A percentile compares a stretch with the other conserved stretches of the same genome.
Evolutionary conservation across 2,329 filamentous ascomycete genomes (phyloP).

Genomic region (Neonectria punicea): DNA sequence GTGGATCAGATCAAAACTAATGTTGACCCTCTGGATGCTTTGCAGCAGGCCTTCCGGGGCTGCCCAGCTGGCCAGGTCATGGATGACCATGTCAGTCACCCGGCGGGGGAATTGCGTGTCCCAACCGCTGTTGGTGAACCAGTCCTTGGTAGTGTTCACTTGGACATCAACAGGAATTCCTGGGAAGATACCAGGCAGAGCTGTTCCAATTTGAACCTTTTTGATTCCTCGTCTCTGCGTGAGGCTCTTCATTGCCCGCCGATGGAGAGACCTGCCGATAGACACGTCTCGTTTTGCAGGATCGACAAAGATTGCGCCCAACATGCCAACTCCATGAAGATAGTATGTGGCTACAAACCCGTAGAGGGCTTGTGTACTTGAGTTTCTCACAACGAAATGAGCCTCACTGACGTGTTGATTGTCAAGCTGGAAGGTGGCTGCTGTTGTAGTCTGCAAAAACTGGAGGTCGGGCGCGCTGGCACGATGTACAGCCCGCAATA

Average conservation of each 20-base stretch:
- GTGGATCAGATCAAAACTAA: conserved; percentile 86
- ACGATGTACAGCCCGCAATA: conserved; percentile 77
- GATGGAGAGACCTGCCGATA: conserved; percentile 89
- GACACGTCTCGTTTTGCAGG: conserved; percentile 86
- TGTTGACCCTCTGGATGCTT: conserved; percentile 76
- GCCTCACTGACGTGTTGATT: conserved; percentile 78
- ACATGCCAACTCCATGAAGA: conserved; percentile 75
- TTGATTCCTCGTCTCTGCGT: conserved; percentile 76
- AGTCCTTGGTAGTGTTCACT: conserved; percentile 66
- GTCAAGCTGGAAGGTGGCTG: conserved; percentile 80
- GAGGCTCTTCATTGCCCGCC: conserved; percentile 81
- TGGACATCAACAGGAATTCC: conserved; percentile 75
- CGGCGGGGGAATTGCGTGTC: conserved; percentile 72
- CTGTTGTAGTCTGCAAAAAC: conserved; percentile 75
- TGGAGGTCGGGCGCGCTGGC: conserved; percentile 73
- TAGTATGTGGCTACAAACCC: conserved; percentile 93
- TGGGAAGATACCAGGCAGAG: conserved; percentile 85
- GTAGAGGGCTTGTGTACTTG: conserved; percentile 89
- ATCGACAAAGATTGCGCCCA: conserved; percentile 91
- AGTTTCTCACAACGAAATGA: conserved; percentile 94
- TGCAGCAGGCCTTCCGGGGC: conserved; percentile 81
- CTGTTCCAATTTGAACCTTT: conserved; percentile 82
- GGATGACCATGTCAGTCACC: conserved; percentile 75
- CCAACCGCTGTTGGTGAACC: conserved; percentile 94
- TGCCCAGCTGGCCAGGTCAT: conserved; percentile 77